Evolutionary conservation across 2,329 filamentous ascomycete genomes (phyloP).

Genomic region (Stemphylium lycopersici): DNA sequence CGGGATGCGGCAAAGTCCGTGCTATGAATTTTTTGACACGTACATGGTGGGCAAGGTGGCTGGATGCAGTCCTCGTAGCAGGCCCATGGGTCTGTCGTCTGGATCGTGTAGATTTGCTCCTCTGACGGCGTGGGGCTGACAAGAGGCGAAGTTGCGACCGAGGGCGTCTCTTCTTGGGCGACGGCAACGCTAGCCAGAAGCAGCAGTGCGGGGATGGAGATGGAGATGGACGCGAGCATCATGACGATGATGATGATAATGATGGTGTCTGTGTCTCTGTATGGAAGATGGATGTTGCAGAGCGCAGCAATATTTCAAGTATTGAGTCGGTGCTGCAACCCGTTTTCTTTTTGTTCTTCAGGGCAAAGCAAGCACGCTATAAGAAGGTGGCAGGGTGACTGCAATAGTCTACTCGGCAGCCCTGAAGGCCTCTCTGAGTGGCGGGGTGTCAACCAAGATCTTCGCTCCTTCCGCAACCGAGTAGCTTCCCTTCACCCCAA

Average conservation of each 20-base stretch:
- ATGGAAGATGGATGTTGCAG: not conserved
- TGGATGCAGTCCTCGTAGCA: slow-evolving; percentile 37
- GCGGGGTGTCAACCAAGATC: slow-evolving; percentile 21
- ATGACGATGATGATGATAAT: slow-evolving; percentile 24
- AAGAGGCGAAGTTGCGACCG: slow-evolving; percentile 20
- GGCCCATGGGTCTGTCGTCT: slow-evolving; percentile 28
- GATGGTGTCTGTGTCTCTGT: not conserved
- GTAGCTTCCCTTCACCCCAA: slow-evolving; percentile 25
- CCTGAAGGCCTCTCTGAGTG: slow-evolving; percentile 27
- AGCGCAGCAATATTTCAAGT: no score
- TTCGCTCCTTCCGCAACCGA: slow-evolving; percentile 43
- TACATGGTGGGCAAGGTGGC: slow-evolving; percentile 38
- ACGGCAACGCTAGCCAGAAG: slow-evolving; percentile 33
- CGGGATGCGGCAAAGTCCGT: not conserved
- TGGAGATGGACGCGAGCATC: slow-evolving; percentile 26
- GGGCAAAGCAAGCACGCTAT: not conserved
- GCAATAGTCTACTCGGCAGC: no score
- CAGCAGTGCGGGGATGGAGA: slow-evolving; percentile 31
- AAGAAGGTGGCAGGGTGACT: not conserved
- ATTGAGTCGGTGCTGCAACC: no score
- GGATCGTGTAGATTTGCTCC: slow-evolving; percentile 35
- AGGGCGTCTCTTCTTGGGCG: slow-evolving; percentile 22
- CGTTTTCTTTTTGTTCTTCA: no score
- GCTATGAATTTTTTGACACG: slow-evolving; percentile 1
- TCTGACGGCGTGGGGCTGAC: slow-evolving; percentile 24